Conservation (phyloP, 805 yeast genomes). For the Kluyveromyces dobzhanskii region DNA sequence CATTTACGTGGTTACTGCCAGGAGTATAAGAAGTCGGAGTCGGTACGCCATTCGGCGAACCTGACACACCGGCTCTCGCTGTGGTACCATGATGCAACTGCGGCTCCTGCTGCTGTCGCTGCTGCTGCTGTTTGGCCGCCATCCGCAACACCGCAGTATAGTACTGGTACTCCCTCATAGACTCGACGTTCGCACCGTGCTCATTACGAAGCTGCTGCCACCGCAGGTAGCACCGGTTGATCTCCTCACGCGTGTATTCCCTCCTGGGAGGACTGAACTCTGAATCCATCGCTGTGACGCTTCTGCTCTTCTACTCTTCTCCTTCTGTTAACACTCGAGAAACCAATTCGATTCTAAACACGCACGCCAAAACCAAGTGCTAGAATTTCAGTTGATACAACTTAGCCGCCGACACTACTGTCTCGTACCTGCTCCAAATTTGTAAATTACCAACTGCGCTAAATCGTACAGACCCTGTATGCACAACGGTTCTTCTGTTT, state of each 20-base stretch:
- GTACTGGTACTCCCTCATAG: constrained; percentile 28
- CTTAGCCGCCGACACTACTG: too few species aligned
- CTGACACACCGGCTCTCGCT: constrained; percentile 1
- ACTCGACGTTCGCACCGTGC: constrained; percentile 29
- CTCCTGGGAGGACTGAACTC: constrained; percentile 5
- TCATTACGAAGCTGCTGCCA: constrained; percentile 32
- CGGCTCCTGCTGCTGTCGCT: constrained; percentile 13
- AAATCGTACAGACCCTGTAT: too few species aligned
- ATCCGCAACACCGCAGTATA: constrained; percentile 27
- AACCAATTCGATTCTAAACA: too few species aligned
- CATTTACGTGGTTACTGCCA: constrained; percentile 1
- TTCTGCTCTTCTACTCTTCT: too few species aligned
- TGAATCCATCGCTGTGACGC: constrained; percentile 9
- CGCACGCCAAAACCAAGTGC: too few species aligned
- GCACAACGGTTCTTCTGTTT: too few species aligned
- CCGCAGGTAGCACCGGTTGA: constrained; percentile 30
- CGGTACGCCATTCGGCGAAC: constrained; percentile 4
- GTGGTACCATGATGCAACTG: constrained; percentile 6
- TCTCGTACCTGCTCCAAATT: too few species aligned
- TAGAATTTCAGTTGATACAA: too few species aligned
- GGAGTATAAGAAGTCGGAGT: neutral
- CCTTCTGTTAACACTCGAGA: too few species aligned
- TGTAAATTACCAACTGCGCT: too few species aligned
- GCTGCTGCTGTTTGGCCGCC: constrained; percentile 30
- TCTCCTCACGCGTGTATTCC: constrained; percentile 28